Conservation (phyloP, 345 rosid species). For the Gossypium longicalyx region DNA sequence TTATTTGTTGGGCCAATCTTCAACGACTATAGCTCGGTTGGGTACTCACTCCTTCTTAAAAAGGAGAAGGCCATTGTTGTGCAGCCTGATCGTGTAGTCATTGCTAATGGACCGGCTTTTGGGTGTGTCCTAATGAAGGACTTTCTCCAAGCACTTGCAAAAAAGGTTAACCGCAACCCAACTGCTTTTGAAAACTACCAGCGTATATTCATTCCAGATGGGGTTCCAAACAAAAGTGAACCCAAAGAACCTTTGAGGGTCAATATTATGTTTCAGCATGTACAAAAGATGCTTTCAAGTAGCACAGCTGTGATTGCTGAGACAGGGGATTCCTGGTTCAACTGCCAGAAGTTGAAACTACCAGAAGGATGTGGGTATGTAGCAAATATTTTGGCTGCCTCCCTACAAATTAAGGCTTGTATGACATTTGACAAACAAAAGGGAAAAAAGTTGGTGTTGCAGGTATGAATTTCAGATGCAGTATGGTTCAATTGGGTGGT, state of each 20-base stretch:
- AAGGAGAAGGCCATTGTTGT: background rate
- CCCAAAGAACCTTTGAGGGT: background rate
- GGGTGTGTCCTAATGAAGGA: slow-evolving; percentile 53
- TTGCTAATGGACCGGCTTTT: slow-evolving; percentile 46
- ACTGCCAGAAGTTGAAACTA: background rate
- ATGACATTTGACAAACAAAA: too few relatives aligned
- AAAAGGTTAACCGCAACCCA: background rate
- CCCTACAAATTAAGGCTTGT: too few relatives aligned
- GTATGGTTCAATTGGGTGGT: slow-evolving; percentile 5
- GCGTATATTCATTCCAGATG: background rate
- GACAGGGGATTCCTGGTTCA: slow-evolving; percentile 1
- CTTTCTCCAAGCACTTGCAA: slow-evolving; percentile 25
- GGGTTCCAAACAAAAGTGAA: background rate
- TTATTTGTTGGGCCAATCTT: background rate
- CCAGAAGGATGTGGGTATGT: background rate
- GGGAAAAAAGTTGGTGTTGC: background rate
- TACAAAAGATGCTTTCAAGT: background rate
- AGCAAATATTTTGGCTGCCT: background rate
- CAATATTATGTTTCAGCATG: background rate
- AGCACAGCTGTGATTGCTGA: background rate
- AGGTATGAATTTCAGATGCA: slow-evolving; percentile 1
- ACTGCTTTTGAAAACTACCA: background rate
- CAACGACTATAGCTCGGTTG: background rate
- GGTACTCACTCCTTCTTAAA: background rate
- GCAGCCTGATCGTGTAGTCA: slow-evolving; percentile 25